Evolutionary conservation across 768 basidiomycete species (phyloP), one percentile per base, ranked within the genome.

Genomic region (Tulasnella sp.): DNA sequence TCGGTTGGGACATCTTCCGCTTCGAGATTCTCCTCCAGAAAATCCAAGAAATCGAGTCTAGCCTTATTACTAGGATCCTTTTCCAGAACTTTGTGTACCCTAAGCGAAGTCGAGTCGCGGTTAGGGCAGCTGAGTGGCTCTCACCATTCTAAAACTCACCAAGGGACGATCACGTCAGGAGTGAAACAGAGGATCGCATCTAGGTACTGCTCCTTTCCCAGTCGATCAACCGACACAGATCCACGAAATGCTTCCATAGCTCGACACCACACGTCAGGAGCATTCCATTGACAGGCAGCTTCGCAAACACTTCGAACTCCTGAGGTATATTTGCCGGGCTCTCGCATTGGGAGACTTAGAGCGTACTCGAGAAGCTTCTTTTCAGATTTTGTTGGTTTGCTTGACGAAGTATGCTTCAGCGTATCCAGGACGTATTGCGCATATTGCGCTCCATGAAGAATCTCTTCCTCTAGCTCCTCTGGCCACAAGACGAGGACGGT

Each of bases 401-500:
- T 39, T 25, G 69, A 71, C 22, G n/a, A 14, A 15, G 69, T 25
- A 25, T 14, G 17, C 15, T 17, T 7, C 12, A 71, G 38, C 3
- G 25, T 71, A 25, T 45, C 25, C 37, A 71, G 17, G 69, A 25
- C 69, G 4, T 71, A 25, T 11, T 39, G 4, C 29, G 69, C 11
- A 25, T 64, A 64, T 15, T 25, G 1, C 25, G 25, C 58, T 2
- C 69, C 69, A 14, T 71, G 25, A 19, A 71, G 14, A 15, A 71
- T 15, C 22, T 31, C 69, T 45, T 45, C 69, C 12, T 71, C 1
- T 22, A 4, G 37, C n/a, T 38, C 38, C 12, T 71, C 42, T 38
- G 69, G 69, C 69, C 69, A 78, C 22, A 85, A 52, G 19, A 85
- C 76, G 11, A 85, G 78, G 22, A 83, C 84, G 2, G 84, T 83